Evolutionary conservation across 1,139 yeast genomes (phyloP).

Genomic region (Blastobotrys indianensis): DNA sequence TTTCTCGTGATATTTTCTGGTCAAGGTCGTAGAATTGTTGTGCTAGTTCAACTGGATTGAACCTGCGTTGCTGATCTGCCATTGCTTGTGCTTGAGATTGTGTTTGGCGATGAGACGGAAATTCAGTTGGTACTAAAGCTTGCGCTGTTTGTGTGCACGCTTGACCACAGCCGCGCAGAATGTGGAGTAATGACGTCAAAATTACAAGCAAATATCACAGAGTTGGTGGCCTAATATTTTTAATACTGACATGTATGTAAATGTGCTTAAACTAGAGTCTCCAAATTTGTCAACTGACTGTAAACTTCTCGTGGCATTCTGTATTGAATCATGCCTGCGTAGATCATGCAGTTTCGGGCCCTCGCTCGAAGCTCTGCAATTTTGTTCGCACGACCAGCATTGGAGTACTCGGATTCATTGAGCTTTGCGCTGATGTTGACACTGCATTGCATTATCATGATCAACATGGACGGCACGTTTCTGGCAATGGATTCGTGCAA

Average conservation of each 20-base stretch:
- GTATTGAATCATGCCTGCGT: constrained; percentile 93
- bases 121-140: background rate
- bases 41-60: constrained; percentile 11
- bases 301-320: constrained; percentile 92
- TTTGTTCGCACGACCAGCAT: constrained; percentile 49
- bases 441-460: constrained; percentile 77
- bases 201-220: background rate
- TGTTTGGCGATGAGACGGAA: background rate
- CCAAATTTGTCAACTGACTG: constrained; percentile 65
- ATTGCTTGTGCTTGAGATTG: background rate
- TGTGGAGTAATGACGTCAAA: background rate
- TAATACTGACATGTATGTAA: background rate
- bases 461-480: constrained; percentile 71
- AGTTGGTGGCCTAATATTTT: background rate
- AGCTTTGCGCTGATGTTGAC: constrained; percentile 53
- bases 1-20: constrained; percentile 14
- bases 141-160: background rate
- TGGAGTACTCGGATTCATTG: constrained; percentile 44
- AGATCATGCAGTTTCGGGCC: constrained; percentile 85
- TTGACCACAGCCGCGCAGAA: too few species aligned
- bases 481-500: constrained; percentile 69
- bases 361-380: constrained; percentile 54
- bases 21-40: constrained; percentile 19
- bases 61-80: constrained; percentile 2
- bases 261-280: constrained; percentile 27